Conservation (phyloP, 345 rosid species). For the Corchorus capsularis region DNA sequence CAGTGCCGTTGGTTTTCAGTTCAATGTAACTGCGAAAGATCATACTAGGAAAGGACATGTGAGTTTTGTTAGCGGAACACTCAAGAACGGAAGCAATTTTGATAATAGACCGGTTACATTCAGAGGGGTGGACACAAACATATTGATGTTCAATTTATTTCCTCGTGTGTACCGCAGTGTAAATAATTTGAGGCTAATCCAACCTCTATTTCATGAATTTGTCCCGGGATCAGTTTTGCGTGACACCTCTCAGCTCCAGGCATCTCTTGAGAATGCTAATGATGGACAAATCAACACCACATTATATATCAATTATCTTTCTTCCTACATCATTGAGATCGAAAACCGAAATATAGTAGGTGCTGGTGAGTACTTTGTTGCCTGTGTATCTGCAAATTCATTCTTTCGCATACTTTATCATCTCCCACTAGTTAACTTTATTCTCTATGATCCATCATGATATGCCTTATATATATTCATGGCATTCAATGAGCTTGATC, state of each 20-base stretch:
- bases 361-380: conserved; percentile 63
- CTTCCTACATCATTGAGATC: conserved; percentile 79
- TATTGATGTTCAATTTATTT: conserved; percentile 80
- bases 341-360: conserved; percentile 71
- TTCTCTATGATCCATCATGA: not conserved
- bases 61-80: conserved; percentile 75
- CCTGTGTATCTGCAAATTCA: not conserved
- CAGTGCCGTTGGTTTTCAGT: conserved; percentile 82
- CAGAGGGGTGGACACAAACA: conserved; percentile 66
- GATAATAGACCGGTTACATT: conserved; percentile 77
- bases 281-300: conserved; percentile 85
- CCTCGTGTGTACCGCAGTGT: conserved; percentile 73
- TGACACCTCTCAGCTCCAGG: conserved; percentile 63
- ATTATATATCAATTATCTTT: conserved; percentile 72
- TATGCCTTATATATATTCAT: not conserved
- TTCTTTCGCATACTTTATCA: not conserved
- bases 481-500: not conserved
- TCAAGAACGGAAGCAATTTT: conserved; percentile 61
- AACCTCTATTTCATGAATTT: conserved; percentile 90
- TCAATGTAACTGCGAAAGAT: conserved; percentile 65
- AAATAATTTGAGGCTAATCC: conserved; percentile 72
- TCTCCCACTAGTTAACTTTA: not conserved
- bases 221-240: conserved; percentile 67
- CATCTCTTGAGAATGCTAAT: conserved; percentile 61
- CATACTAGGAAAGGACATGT: conserved; percentile 51